Evolutionary conservation across 805 yeast genomes (phyloP).

Genomic region (Saturnispora mendoncae): DNA sequence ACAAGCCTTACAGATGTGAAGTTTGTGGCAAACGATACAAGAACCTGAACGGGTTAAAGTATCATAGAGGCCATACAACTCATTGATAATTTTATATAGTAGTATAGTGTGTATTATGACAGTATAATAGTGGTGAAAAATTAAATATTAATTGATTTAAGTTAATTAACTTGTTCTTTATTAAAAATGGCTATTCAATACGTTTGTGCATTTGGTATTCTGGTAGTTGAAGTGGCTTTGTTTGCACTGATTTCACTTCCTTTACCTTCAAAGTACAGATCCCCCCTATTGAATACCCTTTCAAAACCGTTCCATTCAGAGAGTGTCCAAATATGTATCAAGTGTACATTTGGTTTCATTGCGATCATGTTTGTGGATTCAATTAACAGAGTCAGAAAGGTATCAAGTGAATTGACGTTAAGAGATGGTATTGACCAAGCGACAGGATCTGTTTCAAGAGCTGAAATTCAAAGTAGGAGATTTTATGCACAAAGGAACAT

Average conservation of each 20-base stretch:
- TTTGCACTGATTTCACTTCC: constrained; percentile 82
- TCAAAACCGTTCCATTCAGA: constrained; percentile 63
- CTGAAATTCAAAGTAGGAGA: constrained; percentile 82
- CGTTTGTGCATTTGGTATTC: constrained; percentile 51
- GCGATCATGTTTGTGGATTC: constrained; percentile 80
- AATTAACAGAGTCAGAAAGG: constrained; percentile 69
- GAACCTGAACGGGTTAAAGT: constrained; percentile 90
- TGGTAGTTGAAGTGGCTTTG: constrained; percentile 67
- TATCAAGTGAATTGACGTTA: constrained; percentile 48
- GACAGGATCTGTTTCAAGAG: constrained; percentile 42
- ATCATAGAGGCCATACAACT: constrained; percentile 97
- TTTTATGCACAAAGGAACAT: constrained; percentile 95
- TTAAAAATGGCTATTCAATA: constrained; percentile 26
- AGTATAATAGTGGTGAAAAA: background rate
- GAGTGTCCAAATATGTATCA: constrained; percentile 66
- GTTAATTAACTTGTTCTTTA: too few relatives aligned
- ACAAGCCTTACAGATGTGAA: constrained; percentile 96
- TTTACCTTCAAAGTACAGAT: constrained; percentile 65
- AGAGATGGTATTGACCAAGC: constrained; percentile 14
- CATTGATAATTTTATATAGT: constrained; percentile 38
- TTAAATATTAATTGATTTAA: too few relatives aligned
- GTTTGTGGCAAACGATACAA: constrained; percentile 97
- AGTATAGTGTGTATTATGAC: too few relatives aligned
- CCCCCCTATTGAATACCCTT: constrained; percentile 52
- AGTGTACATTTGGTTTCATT: constrained; percentile 77